Conservation (phyloP, 2,329 filamentous ascomycete genomes). For the Scytalidium sp. region DNA sequence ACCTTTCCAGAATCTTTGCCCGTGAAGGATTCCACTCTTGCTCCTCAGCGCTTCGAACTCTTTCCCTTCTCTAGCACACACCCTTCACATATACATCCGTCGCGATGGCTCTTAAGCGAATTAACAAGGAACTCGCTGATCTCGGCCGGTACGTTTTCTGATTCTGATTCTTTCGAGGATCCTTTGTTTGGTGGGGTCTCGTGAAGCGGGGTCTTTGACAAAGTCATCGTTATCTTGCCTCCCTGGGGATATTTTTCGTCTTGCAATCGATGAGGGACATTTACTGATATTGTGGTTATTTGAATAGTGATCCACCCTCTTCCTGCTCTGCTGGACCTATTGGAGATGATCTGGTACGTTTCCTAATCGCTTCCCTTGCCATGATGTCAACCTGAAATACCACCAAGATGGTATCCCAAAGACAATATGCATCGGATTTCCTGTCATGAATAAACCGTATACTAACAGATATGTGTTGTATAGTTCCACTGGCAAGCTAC, state of each 20-base stretch:
- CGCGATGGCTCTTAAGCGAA: conserved; percentile 84
- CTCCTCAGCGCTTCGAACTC: conserved; percentile 29
- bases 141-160: conserved; percentile 71
- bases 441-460: conserved; percentile 6
- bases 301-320: conserved; percentile 85
- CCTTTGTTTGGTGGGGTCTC: conserved; percentile 22
- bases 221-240: conserved; percentile 30
- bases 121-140: conserved; percentile 91
- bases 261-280: conserved; percentile 5
- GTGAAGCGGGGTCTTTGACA: conserved; percentile 27
- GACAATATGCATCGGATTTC: neutral
- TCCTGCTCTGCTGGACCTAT: conserved; percentile 97
- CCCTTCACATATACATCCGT: conserved; percentile 18
- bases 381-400: conserved; percentile 16
- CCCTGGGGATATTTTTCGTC: conserved; percentile 11
- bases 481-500: conserved; percentile 99
- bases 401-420: conserved; percentile 18
- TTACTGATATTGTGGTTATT: conserved; percentile 18
- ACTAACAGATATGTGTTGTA: conserved; percentile 28
- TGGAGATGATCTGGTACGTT: conserved; percentile 93
- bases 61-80: conserved; percentile 22
- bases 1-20: neutral
- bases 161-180: conserved; percentile 15
- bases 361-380: conserved; percentile 7
- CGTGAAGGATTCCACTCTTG: neutral